A percentile compares a stretch with the other conserved stretches of the same genome.
Conservation (phyloP, 306 rosid genomes). For the Ormosia semicastrata region DNA sequence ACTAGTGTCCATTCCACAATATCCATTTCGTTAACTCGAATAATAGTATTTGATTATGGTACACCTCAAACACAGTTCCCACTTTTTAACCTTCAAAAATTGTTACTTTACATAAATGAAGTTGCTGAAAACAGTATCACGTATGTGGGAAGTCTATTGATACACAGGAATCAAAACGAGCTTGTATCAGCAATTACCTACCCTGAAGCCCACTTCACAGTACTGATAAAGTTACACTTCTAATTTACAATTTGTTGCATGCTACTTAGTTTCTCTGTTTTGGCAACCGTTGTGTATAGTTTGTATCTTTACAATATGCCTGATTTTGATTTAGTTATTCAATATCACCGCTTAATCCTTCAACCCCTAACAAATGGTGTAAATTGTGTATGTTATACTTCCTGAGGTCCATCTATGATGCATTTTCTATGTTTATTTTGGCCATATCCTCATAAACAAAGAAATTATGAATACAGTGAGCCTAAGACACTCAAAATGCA, state of each 20-base stretch:
- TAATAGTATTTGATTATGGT: not conserved
- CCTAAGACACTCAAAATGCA: not conserved
- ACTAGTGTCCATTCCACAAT: not conserved
- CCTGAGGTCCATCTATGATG: not conserved
- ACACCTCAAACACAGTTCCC: not conserved
- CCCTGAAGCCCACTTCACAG: not conserved
- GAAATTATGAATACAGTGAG: not conserved
- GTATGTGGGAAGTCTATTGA: not conserved
- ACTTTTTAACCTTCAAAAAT: not conserved
- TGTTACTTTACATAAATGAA: not conserved
- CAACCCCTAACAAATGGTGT: not conserved
- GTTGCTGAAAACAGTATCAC: not conserved
- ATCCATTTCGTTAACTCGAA: not conserved
- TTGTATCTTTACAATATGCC: not conserved
- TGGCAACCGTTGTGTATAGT: not conserved
- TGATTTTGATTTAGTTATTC: not conserved
- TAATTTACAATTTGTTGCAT: not conserved
- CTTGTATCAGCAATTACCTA: not conserved
- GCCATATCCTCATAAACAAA: not conserved
- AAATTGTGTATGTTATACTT: not conserved
- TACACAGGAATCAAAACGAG: not conserved
- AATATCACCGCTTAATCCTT: not conserved
- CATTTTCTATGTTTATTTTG: not conserved
- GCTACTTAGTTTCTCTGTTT: conserved; percentile 1
- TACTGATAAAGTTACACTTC: not conserved